phyloP scores from a whole-genome alignment of 805 yeast genomes.

The Kuraishia piskuri region DNA sequence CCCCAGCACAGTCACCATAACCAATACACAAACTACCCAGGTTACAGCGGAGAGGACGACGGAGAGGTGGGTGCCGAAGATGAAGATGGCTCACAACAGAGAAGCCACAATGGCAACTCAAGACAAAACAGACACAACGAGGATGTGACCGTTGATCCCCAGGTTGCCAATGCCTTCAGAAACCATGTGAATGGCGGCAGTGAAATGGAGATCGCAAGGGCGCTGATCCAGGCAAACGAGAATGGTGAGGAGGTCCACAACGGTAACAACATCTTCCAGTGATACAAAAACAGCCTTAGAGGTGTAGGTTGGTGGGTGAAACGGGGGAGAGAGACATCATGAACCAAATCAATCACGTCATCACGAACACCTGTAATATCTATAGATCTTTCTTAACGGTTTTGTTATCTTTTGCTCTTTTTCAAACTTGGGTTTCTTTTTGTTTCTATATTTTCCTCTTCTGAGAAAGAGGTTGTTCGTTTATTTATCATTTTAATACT shows the following conservation, averaged over 20 bases:
- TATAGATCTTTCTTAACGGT: neutral
- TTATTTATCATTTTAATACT: too few relatives aligned
- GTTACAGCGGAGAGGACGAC: constrained; percentile 8
- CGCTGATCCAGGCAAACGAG: constrained; percentile 52
- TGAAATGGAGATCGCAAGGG: constrained; percentile 59
- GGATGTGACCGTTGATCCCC: constrained; percentile 50
- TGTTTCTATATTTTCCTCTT: neutral
- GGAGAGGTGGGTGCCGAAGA: neutral
- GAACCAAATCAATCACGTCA: neutral
- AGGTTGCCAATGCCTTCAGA: constrained; percentile 24
- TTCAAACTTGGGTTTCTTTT: neutral
- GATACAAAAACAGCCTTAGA: too few relatives aligned
- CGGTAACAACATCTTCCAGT: neutral
- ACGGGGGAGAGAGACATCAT: neutral
- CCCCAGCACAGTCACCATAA: constrained; percentile 11
- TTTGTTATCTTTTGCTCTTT: neutral
- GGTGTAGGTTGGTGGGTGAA: neutral
- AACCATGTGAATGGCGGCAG: constrained; percentile 27
- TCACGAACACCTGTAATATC: neutral
- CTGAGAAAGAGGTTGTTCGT: neutral
- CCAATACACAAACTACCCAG: constrained; percentile 7
- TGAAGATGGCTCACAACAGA: neutral
- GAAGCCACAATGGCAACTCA: constrained; percentile 3
- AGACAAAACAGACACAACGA: constrained; percentile 12
- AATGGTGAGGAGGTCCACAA: constrained; percentile 3